These are phyloP conservation scores for Nannizziopsis barbatae DNA, from an alignment of 2,329 filamentous ascomycete genomes.

Conservation along the genomic window DNA sequence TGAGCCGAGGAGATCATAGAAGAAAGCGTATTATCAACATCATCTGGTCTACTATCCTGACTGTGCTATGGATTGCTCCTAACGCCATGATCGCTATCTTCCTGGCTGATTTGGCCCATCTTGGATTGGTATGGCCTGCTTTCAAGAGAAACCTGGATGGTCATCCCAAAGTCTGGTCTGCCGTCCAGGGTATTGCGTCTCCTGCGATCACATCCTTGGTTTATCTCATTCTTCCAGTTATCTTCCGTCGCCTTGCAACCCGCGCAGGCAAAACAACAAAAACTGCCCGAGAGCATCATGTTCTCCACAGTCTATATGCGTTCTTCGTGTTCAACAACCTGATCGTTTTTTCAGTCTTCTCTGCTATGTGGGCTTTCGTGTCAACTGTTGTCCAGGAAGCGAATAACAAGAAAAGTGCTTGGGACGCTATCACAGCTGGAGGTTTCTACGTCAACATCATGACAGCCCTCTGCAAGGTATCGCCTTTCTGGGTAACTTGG, in stretches of 20 bases:
- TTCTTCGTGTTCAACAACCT: constrained; percentile 99
- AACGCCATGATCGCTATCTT: constrained; percentile 95
- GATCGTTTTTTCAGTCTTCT: constrained; percentile 86
- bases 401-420: constrained; percentile 48
- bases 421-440: constrained; percentile 55
- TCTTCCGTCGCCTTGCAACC: constrained; percentile 79
- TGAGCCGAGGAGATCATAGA: constrained; percentile 56
- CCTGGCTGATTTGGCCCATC: constrained; percentile 69
- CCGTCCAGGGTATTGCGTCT: constrained; percentile 83
- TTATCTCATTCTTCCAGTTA: constrained; percentile 76
- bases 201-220: constrained; percentile 78
- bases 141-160: constrained; percentile 56
- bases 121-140: constrained; percentile 65
- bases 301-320: constrained; percentile 77
- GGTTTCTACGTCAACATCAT: constrained; percentile 56
- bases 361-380: constrained; percentile 65
- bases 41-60: constrained; percentile 71
- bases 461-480: constrained; percentile 65
- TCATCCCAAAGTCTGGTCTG: constrained; percentile 62
- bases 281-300: constrained; percentile 81
- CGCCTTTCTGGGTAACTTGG: constrained; percentile 90
- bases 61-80: constrained; percentile 75
- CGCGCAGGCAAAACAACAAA: constrained; percentile 82
- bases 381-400: constrained; percentile 52
- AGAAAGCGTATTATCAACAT: constrained; percentile 69